Conservation (phyloP, 192 early-diverging fungal species). For the Coemansia sp. region DNA sequence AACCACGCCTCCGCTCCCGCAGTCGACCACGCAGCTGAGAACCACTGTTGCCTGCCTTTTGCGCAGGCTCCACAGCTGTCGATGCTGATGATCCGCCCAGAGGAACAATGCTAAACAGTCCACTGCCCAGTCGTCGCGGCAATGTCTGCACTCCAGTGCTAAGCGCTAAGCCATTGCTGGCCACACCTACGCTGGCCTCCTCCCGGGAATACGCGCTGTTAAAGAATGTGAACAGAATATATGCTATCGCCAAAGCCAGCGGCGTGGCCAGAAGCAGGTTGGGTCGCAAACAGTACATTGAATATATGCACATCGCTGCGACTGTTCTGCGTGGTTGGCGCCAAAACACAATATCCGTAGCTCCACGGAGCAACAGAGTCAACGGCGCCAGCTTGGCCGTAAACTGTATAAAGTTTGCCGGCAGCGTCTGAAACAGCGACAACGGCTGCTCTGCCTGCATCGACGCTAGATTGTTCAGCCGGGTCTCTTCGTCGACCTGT, state of each 20-base stretch:
- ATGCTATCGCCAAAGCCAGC: conserved; percentile 41
- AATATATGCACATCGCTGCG: conserved; percentile 43
- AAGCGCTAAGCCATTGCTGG: neutral
- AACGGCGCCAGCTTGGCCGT: conserved; percentile 51
- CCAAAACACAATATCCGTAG: conserved; percentile 44
- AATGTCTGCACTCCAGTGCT: neutral
- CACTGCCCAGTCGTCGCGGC: conserved; percentile 11
- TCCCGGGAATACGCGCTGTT: conserved; percentile 27
- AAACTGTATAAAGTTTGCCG: conserved; percentile 56
- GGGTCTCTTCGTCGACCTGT: conserved; percentile 47
- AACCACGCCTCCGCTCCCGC: conserved; percentile 13
- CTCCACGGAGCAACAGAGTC: conserved; percentile 26
- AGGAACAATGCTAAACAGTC: conserved; percentile 16
- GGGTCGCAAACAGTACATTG: conserved; percentile 47
- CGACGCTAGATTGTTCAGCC: conserved; percentile 36
- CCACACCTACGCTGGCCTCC: neutral
- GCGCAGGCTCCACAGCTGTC: neutral
- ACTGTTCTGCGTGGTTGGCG: conserved; percentile 32
- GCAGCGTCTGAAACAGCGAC: conserved; percentile 54
- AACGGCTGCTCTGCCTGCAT: conserved; percentile 50
- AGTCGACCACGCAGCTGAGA: conserved; percentile 4
- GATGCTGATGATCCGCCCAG: neutral
- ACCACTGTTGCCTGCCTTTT: neutral
- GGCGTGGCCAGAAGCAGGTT: conserved; percentile 47
- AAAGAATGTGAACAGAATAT: conserved; percentile 42